Base-by-base conservation (phyloP, 805 yeast species). In the Saturnispora kantuleensis region DNA sequence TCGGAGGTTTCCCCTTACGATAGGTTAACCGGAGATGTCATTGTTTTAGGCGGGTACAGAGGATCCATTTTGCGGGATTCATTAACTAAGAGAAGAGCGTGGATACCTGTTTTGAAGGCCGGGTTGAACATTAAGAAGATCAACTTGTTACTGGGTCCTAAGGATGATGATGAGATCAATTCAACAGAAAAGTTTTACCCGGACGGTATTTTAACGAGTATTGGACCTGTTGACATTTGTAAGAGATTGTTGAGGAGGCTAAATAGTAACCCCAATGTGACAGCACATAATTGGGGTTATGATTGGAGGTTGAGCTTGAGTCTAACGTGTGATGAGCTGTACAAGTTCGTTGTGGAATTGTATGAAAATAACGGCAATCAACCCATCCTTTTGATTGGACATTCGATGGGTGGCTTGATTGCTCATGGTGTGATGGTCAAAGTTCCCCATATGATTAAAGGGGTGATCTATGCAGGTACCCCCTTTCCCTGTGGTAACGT, bases 331-430 rank as follows among this genome's bases (percentile, higher is more conserved):
- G 57, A 63, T 6, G 70, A 77, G 49, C 64, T 89, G n/a, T 64
- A 62, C 31, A 61, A 69, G n/a, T 69, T 68, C 40, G 59, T 85
- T 12, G 50, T 54, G 15, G 56, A 67, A 5, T 63, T 86, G 26
- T 68, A 73, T 38, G 58, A 67, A 10, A 55, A 62, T 21, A 54
- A 56, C 34, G 74, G 73, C 0, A 77, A 76, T 13, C 73, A 73
- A 48, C 87, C 84, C 10, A 72, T 80, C 0, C 64, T 81, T 21
- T 77, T 89, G 1, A 76, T 89, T 42, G 93, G 93, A 0, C 97
- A 89, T 60, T 87, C 96, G 0, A 88, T 89, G 96, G 97, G 97
- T 43, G 97, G 97, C 0, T 58, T 89, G 31, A 73, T 89, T 6
- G 78, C 95, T 0, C 96, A 87, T 57, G 80, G 82, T 45, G 86